These are phyloP conservation scores for Geotrichum restrictum DNA, from an alignment of 1,139 yeast genomes.

Conservation along the genomic window DNA sequence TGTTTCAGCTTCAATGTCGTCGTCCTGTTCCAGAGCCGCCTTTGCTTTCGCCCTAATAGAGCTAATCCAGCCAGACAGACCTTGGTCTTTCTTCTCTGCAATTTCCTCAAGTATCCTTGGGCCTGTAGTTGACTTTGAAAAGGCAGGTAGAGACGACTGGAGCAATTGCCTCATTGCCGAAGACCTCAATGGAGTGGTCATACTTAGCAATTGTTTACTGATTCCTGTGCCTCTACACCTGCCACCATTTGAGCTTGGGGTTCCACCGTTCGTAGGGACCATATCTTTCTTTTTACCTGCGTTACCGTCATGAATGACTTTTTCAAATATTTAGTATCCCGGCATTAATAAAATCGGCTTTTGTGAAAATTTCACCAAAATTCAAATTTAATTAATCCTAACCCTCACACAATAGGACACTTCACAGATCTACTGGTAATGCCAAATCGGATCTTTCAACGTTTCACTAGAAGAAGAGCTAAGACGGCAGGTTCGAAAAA, in stretches of 20 bases:
- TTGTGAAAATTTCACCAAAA: background rate
- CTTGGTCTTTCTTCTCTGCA: conserved; percentile 31
- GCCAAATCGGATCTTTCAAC: background rate
- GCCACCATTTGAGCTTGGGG: background rate
- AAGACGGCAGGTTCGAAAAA: background rate
- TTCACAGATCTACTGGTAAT: background rate
- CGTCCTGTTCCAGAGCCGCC: conserved; percentile 27
- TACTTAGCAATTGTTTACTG: background rate
- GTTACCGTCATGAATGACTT: background rate
- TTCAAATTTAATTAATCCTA: background rate
- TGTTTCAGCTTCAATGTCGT: conserved; percentile 37
- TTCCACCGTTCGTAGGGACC: background rate
- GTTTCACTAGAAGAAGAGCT: background rate
- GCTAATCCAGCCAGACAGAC: conserved; percentile 51
- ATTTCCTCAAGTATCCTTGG: background rate
- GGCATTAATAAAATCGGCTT: no score
- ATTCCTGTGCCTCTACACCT: background rate
- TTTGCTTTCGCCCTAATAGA: conserved; percentile 45
- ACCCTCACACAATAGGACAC: background rate
- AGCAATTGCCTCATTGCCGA: no score
- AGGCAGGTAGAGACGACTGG: conserved; percentile 9
- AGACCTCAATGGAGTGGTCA: conserved; percentile 18
- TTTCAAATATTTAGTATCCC: no score
- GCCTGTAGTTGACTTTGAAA: conserved; percentile 1
- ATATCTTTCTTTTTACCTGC: background rate